Conservation (phyloP, 208 protist species). For the Trypanosomatidae sp. region DNA sequence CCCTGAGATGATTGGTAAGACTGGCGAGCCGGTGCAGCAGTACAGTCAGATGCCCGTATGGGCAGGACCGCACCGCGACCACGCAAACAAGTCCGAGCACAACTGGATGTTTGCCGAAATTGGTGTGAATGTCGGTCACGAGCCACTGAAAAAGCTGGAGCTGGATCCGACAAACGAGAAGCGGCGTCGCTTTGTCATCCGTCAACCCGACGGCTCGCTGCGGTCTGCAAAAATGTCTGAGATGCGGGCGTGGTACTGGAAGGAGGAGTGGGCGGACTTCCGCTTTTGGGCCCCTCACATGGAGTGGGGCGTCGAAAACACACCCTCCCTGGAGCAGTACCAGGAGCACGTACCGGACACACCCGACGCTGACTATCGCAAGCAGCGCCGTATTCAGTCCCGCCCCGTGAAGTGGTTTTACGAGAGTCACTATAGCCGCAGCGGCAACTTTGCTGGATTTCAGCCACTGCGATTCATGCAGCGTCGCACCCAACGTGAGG, state of each 20-base stretch:
- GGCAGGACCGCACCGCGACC: slow-evolving; percentile 89
- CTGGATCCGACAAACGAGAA: slow-evolving; percentile 94
- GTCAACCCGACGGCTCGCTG: slow-evolving; percentile 92
- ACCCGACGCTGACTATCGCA: slow-evolving; percentile 87
- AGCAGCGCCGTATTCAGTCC: slow-evolving; percentile 90
- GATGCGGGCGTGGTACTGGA: slow-evolving; percentile 95
- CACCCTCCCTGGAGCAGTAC: slow-evolving; percentile 90
- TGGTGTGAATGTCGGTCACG: slow-evolving; percentile 92
- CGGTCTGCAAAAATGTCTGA: slow-evolving; percentile 95
- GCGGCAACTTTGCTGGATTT: slow-evolving; percentile 90
- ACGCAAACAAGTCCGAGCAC: slow-evolving; percentile 91
- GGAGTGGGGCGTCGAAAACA: slow-evolving; percentile 94
- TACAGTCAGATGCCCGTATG: slow-evolving; percentile 93
- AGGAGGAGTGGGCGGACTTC: slow-evolving; percentile 95
- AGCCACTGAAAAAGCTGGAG: slow-evolving; percentile 92
- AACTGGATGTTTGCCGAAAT: slow-evolving; percentile 96
- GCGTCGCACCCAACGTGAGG: slow-evolving; percentile 85
- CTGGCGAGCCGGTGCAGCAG: slow-evolving; percentile 92
- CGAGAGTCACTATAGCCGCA: slow-evolving; percentile 93
- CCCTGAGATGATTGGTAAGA: slow-evolving; percentile 92
- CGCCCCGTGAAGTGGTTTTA: slow-evolving; percentile 94
- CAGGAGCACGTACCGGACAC: slow-evolving; percentile 93
- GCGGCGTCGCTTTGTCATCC: slow-evolving; percentile 90
- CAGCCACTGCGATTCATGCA: slow-evolving; percentile 92
- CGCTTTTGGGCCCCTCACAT: slow-evolving; percentile 94